These are phyloP conservation scores for Ceriops decandra DNA, from an alignment of 345 rosid species.

Conservation along the genomic window DNA sequence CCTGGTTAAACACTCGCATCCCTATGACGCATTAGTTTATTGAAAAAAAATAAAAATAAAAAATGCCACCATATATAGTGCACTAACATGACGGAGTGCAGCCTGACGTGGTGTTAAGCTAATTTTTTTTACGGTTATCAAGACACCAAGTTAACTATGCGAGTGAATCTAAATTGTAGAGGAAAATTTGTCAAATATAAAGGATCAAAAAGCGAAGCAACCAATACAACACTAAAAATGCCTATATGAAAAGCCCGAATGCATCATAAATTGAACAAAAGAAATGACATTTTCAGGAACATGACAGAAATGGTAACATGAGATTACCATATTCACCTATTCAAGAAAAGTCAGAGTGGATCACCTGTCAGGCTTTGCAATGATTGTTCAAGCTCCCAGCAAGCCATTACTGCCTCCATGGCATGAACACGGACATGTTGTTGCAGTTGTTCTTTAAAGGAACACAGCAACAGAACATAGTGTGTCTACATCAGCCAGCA, in stretches of 20 bases:
- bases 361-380: constrained; percentile 68
- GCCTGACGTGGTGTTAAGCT: too few species aligned
- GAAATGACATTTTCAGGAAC: background rate
- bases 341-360: background rate
- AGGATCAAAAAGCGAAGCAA: too few species aligned
- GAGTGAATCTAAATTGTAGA: too few species aligned
- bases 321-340: background rate
- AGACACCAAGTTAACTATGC: too few species aligned
- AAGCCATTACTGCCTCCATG: constrained; percentile 86
- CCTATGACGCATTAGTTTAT: too few species aligned
- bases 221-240: too few species aligned
- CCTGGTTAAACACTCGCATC: too few species aligned
- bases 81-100: too few species aligned
- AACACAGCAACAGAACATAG: constrained; percentile 65
- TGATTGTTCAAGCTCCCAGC: constrained; percentile 80
- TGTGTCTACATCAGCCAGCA: constrained; percentile 53
- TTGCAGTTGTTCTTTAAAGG: constrained; percentile 79
- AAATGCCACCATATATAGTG: too few species aligned
- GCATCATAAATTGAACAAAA: background rate
- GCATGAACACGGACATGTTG: constrained; percentile 88
- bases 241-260: background rate
- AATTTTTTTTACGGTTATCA: too few species aligned
- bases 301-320: background rate
- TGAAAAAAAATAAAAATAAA: too few species aligned
- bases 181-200: too few species aligned